These are phyloP conservation scores for Stagonosporopsis rhizophila DNA, from an alignment of 2,329 filamentous ascomycete genomes.

Conservation along the genomic window DNA sequence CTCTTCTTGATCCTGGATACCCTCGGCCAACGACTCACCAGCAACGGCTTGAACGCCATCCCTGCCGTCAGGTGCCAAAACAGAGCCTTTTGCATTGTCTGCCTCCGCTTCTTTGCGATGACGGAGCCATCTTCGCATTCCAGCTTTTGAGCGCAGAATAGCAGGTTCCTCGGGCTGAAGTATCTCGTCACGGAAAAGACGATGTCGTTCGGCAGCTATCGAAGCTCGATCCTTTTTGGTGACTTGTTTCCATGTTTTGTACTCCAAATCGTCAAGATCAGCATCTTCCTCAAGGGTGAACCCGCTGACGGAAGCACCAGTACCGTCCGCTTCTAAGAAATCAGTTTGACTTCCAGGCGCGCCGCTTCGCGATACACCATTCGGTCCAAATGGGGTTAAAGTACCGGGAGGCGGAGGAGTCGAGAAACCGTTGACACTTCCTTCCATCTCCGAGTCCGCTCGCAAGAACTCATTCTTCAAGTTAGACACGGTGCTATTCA, in stretches of 20 bases:
- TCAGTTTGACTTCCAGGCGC: constrained; percentile 75
- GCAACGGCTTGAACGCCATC: constrained; percentile 58
- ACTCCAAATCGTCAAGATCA: constrained; percentile 87
- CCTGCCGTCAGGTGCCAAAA: constrained; percentile 54
- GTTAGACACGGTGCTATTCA: constrained; percentile 57
- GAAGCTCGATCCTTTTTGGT: constrained; percentile 94
- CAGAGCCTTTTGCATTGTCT: constrained; percentile 56
- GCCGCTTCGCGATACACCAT: constrained; percentile 68
- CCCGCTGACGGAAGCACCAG: constrained; percentile 70
- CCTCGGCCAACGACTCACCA: constrained; percentile 86
- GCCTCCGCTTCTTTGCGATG: constrained; percentile 71
- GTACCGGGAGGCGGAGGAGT: constrained; percentile 84
- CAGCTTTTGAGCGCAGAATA: constrained; percentile 80
- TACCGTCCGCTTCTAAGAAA: constrained; percentile 84
- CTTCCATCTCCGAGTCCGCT: constrained; percentile 81
- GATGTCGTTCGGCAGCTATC: constrained; percentile 83
- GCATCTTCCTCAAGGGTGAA: constrained; percentile 75
- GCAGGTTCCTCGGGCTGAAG: constrained; percentile 89
- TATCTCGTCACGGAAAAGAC: constrained; percentile 83
- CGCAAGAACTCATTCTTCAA: constrained; percentile 62
- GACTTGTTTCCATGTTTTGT: constrained; percentile 98
- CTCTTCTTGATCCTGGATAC: constrained; percentile 84
- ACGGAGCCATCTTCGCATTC: constrained; percentile 87
- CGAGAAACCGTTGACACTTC: constrained; percentile 80
- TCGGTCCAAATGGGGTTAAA: constrained; percentile 75